These are phyloP conservation scores for Scortechinia acanthostroma DNA, from an alignment of 2,329 filamentous ascomycete genomes.

Conservation along the genomic window DNA sequence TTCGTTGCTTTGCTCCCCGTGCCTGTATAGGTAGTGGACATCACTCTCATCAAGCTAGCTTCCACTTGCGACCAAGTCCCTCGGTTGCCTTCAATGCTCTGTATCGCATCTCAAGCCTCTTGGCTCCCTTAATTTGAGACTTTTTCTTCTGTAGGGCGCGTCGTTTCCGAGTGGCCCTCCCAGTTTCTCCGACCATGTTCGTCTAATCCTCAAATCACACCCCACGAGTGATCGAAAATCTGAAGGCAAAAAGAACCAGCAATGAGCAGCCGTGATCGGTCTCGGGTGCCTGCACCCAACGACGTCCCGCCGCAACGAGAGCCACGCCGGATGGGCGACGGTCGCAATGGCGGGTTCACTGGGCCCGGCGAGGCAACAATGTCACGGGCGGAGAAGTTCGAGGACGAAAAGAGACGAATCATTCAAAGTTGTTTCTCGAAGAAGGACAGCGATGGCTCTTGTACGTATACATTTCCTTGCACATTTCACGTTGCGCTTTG, in stretches of 20 bases:
- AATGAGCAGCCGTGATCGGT: neutral
- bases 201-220: neutral
- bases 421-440: conserved; percentile 68
- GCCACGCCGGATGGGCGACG: neutral
- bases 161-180: too few species aligned
- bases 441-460: conserved; percentile 56
- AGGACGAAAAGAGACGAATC: conserved; percentile 68
- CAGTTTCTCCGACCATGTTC: conserved; percentile 1
- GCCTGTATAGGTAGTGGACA: too few species aligned
- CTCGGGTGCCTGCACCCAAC: neutral
- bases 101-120: too few species aligned
- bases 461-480: conserved; percentile 33
- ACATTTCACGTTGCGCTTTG: neutral
- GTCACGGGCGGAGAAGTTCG: conserved; percentile 52
- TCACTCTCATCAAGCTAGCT: too few species aligned
- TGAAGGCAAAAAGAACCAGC: neutral
- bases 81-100: too few species aligned
- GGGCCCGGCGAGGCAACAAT: neutral
- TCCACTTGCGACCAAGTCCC: too few species aligned
- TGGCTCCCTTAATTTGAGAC: too few species aligned
- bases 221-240: neutral
- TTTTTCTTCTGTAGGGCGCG: too few species aligned
- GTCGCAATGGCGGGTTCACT: neutral
- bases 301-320: neutral
- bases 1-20: too few species aligned